These are phyloP conservation scores for Articulospora tetracladia DNA, from an alignment of 495 filamentous ascomycete species.

Conservation along the genomic window DNA sequence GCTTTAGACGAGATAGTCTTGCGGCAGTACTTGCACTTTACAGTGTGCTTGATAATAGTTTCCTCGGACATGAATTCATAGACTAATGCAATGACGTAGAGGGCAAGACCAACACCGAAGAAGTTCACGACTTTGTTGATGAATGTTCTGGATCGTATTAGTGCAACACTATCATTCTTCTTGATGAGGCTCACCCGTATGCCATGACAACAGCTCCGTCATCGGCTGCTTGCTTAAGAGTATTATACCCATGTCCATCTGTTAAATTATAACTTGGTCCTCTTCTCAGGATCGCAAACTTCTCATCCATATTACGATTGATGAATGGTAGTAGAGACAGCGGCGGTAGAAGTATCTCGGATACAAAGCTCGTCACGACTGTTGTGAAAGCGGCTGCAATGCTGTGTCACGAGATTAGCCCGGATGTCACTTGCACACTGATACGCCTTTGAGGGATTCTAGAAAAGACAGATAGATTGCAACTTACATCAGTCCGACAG, in stretches of 20 bases:
- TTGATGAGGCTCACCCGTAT: conserved; percentile 49
- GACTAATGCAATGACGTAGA: conserved; percentile 62
- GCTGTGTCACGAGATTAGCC: conserved; percentile 30
- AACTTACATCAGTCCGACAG: conserved; percentile 67
- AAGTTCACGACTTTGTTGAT: conserved; percentile 65
- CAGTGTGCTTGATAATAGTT: conserved; percentile 64
- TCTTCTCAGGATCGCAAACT: conserved; percentile 61
- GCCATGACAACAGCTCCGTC: conserved; percentile 71
- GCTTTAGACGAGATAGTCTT: conserved; percentile 49
- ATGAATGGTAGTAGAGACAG: conserved; percentile 66
- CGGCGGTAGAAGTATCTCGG: conserved; percentile 65
- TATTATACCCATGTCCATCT: conserved; percentile 54
- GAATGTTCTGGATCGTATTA: conserved; percentile 55
- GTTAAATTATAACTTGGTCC: conserved; percentile 46
- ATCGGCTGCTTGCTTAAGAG: conserved; percentile 58
- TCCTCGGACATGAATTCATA: conserved; percentile 60
- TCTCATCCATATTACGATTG: conserved; percentile 69
- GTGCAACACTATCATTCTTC: not conserved
- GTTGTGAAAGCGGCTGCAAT: conserved; percentile 70
- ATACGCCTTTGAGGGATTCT: not conserved
- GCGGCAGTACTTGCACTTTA: conserved; percentile 69
- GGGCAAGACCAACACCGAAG: conserved; percentile 56
- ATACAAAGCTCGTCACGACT: conserved; percentile 68
- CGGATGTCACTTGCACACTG: not conserved
- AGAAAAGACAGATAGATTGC: not conserved